A percentile compares a stretch with the other conserved stretches of the same genome.
These are phyloP conservation scores for Sarcocystis neurona DNA, from an alignment of 169 alveolate genomes.

Conservation along the genomic window DNA sequence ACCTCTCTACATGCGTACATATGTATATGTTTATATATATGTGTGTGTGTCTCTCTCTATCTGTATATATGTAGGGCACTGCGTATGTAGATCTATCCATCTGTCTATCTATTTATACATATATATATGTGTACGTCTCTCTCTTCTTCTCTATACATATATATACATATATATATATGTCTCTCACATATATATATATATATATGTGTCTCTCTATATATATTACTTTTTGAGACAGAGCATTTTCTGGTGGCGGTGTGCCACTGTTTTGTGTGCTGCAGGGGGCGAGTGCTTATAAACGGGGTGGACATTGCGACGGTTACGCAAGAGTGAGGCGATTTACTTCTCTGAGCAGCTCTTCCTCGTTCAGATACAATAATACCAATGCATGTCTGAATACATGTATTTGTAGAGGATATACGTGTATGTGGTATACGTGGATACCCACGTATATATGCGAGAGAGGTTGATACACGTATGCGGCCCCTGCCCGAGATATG, in stretches of 20 bases:
- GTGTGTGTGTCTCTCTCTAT: background rate
- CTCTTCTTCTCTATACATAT: too few relatives aligned
- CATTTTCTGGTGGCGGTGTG: background rate
- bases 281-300: conserved; percentile 16
- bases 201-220: background rate
- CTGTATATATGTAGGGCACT: background rate
- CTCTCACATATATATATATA: background rate
- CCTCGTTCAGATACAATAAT: background rate
- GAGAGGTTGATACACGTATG: too few relatives aligned
- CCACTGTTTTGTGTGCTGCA: background rate
- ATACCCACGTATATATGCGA: too few relatives aligned
- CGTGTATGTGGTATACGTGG: too few relatives aligned
- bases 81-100: too few relatives aligned
- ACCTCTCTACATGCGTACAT: too few relatives aligned
- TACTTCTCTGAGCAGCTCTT: background rate
- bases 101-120: too few relatives aligned
- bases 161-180: too few relatives aligned
- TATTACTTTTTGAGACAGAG: background rate
- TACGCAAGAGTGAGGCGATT: conserved; percentile 16
- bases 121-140: too few relatives aligned
- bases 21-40: too few relatives aligned
- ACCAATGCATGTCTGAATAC: background rate
- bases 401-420: too few relatives aligned
- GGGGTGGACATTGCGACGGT: conserved; percentile 21
- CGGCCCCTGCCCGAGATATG: too few relatives aligned